A percentile compares a stretch with the other conserved stretches of the same genome.
These are phyloP conservation scores for Chlamydomonas sphaeroides DNA, from an alignment of 139 green algal genomes.

Conservation along the genomic window DNA sequence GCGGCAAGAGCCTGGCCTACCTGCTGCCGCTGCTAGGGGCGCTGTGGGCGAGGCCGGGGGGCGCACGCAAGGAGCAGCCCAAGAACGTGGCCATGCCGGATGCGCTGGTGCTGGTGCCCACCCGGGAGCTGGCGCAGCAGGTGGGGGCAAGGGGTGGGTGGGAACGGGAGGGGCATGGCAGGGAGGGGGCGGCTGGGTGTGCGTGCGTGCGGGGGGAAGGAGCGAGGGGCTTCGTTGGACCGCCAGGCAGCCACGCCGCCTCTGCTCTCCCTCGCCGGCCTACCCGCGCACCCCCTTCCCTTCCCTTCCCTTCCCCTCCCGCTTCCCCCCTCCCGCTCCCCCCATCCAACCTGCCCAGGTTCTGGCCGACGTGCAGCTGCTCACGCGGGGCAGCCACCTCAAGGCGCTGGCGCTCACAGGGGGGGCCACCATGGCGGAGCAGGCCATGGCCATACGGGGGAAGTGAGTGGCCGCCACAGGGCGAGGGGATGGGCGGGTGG, in stretches of 20 bases:
- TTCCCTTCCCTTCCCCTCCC: too few relatives aligned
- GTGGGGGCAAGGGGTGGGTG: conserved; percentile 22
- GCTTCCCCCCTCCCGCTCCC: too few relatives aligned
- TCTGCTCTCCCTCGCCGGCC: not conserved
- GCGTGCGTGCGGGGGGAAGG: not conserved
- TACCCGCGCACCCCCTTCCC: too few relatives aligned
- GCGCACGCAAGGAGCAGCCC: not conserved
- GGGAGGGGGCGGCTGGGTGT: not conserved
- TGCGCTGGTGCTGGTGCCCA: conserved; percentile 73
- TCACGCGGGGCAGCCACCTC: conserved; percentile 39
- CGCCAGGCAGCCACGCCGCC: not conserved
- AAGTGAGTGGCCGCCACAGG: not conserved
- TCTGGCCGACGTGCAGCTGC: not conserved
- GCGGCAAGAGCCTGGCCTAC: conserved; percentile 62
- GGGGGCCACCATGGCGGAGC: conserved; percentile 34
- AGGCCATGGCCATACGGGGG: conserved; percentile 25
- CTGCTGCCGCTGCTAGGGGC: conserved; percentile 49
- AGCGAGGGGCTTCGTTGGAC: too few relatives aligned
- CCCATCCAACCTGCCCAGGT: not conserved
- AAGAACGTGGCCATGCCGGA: conserved; percentile 49
- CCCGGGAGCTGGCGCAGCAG: conserved; percentile 80
- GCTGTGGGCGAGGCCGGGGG: too few relatives aligned
- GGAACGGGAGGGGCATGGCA: not conserved
- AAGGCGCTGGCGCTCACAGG: conserved; percentile 33
- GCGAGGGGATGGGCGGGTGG: too few relatives aligned